These are phyloP conservation scores for Geotrichum candidum DNA, from an alignment of 1,139 yeast species.

Conservation along the genomic window DNA sequence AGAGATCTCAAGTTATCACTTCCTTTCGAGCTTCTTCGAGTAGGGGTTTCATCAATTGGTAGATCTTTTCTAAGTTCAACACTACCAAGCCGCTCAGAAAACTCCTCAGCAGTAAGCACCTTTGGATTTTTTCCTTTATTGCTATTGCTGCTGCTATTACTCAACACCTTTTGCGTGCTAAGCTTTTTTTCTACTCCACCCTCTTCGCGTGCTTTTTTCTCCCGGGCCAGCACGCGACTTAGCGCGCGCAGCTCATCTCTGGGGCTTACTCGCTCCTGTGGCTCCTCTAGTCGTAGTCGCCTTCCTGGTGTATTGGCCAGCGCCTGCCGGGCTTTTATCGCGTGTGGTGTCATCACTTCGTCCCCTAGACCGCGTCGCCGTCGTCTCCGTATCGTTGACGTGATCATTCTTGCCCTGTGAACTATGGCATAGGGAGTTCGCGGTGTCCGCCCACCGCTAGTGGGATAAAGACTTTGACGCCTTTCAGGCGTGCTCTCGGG, in stretches of 20 bases:
- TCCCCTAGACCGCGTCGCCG: constrained; percentile 8
- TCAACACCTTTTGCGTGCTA: background rate
- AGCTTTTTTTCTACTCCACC: background rate
- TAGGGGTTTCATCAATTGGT: background rate
- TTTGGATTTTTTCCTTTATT: background rate
- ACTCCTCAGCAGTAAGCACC: background rate
- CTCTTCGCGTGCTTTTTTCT: constrained; percentile 5
- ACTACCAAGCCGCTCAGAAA: background rate
- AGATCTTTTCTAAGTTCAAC: background rate
- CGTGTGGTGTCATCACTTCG: constrained; percentile 12
- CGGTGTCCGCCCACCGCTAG: constrained; percentile 9
- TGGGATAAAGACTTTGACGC: background rate
- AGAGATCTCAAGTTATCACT: background rate
- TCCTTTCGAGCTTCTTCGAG: background rate
- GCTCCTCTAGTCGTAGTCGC: background rate
- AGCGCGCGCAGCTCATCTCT: constrained; percentile 11
- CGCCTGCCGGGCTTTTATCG: constrained; percentile 9
- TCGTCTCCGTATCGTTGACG: constrained; percentile 12
- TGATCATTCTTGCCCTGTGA: constrained; percentile 14
- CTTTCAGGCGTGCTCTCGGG: constrained; percentile 3
- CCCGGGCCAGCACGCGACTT: constrained; percentile 12
- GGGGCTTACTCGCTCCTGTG: constrained; percentile 6
- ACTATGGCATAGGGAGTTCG: constrained; percentile 16
- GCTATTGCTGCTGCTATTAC: background rate
- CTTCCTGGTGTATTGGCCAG: constrained; percentile 9